Conservation (phyloP, 2,329 filamentous ascomycete genomes). For the Venturia pyrina region DNA sequence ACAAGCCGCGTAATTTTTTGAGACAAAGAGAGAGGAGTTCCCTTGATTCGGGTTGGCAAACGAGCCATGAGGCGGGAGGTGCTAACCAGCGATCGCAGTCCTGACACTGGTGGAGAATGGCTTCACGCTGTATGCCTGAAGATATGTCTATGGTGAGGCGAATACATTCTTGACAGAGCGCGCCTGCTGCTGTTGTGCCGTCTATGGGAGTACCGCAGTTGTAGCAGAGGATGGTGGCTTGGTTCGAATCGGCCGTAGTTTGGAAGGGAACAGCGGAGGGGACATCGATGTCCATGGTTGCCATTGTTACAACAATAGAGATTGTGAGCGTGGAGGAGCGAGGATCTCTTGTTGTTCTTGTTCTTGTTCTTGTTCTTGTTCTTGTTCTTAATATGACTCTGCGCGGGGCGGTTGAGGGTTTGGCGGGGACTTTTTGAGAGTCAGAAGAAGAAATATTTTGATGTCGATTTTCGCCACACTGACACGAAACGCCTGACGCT, state of each 20-base stretch:
- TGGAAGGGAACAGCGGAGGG: background rate
- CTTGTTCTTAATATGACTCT: background rate
- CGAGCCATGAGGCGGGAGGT: conserved; percentile 77
- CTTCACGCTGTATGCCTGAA: conserved; percentile 14
- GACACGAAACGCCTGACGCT: background rate
- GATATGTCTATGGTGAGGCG: conserved; percentile 83
- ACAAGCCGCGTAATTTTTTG: conserved; percentile 73
- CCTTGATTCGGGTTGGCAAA: conserved; percentile 75
- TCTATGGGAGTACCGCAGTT: conserved; percentile 96
- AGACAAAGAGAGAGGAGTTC: conserved; percentile 89
- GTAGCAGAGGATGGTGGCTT: conserved; percentile 68
- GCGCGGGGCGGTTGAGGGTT: background rate
- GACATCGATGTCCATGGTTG: background rate
- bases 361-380: too few relatives aligned
- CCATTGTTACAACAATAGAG: background rate
- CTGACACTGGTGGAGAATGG: conserved; percentile 10
- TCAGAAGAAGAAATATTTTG: background rate
- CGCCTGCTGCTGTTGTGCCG: conserved; percentile 74
- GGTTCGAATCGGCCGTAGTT: background rate
- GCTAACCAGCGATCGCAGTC: conserved; percentile 59
- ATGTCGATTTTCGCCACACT: background rate
- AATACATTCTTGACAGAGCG: conserved; percentile 91
- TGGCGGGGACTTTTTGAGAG: background rate
- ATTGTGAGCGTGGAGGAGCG: background rate
- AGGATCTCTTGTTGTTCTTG: background rate